Evolutionary conservation across 805 yeast genomes (phyloP).

Genomic region (Zygosaccharomyces pseudorouxii): DNA sequence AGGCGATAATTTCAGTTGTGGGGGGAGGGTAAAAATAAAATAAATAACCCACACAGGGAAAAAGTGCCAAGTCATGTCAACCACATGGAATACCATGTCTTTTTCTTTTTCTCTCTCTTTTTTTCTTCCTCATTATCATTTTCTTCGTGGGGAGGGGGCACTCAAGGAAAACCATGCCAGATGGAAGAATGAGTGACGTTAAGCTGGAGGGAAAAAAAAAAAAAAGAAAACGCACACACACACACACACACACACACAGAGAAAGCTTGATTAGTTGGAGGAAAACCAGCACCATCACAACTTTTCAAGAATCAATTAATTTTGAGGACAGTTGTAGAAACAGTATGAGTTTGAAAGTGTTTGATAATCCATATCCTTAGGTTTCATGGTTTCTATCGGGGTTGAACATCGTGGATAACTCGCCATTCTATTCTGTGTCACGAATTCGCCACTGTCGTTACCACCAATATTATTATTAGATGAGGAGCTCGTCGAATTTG

Average conservation of each 20-base stretch:
- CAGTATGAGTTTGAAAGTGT: constrained; percentile 28
- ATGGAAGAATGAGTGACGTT: too few species aligned
- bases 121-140: too few species aligned
- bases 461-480: neutral
- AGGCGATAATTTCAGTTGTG: neutral
- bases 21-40: neutral
- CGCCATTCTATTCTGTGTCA: neutral
- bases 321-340: constrained; percentile 20
- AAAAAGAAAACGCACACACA: neutral
- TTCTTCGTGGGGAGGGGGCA: too few species aligned
- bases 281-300: constrained; percentile 3
- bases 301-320: neutral
- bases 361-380: constrained; percentile 25
- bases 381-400: neutral
- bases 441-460: neutral
- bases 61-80: too few species aligned
- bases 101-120: too few species aligned
- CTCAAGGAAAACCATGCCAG: neutral
- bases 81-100: too few species aligned
- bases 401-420: neutral
- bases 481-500: constrained; percentile 8
- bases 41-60: neutral
- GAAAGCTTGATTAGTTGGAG: neutral
- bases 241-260: too few species aligned
- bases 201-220: neutral